phyloP scores from a whole-genome alignment of 2,329 filamentous ascomycete genomes.

The Lojkania enalia region DNA sequence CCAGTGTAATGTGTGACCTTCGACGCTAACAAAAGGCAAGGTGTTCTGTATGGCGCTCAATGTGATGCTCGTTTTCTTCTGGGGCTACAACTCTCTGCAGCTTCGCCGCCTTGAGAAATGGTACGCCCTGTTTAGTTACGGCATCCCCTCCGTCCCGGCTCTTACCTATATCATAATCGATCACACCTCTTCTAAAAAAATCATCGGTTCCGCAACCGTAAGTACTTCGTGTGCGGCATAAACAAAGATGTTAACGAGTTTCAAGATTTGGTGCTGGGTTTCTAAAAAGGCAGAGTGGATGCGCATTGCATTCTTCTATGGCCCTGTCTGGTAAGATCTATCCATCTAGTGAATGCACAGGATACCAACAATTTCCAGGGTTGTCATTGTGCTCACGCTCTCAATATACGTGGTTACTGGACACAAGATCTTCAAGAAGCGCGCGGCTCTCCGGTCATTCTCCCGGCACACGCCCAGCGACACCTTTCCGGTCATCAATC shows the following conservation, averaged over 20 bases:
- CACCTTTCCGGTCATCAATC: conserved; percentile 40
- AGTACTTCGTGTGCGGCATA: conserved; percentile 16
- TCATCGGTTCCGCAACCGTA: conserved; percentile 73
- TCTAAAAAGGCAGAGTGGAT: conserved; percentile 67
- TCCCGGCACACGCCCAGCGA: conserved; percentile 16
- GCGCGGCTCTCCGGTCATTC: conserved; percentile 54
- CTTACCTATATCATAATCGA: conserved; percentile 68
- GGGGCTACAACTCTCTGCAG: conserved; percentile 67
- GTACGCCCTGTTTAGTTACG: conserved; percentile 73
- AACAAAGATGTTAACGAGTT: not conserved
- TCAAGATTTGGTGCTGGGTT: conserved; percentile 79
- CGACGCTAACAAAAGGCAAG: conserved; percentile 5
- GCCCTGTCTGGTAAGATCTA: conserved; percentile 62
- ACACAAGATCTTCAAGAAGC: conserved; percentile 67
- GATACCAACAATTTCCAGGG: conserved; percentile 25
- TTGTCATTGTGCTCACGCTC: conserved; percentile 63
- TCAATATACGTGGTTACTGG: conserved; percentile 70
- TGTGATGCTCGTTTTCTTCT: conserved; percentile 80
- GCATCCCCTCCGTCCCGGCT: conserved; percentile 70
- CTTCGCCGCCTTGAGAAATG: conserved; percentile 70
- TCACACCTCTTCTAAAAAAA: conserved; percentile 54
- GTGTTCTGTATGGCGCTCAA: conserved; percentile 82
- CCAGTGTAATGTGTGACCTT: not conserved
- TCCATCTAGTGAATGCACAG: not conserved
- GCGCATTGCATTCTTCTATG: conserved; percentile 76